Evolutionary conservation across 2,329 filamentous ascomycete species (phyloP).

Genomic region (Exophiala xenobiotica): DNA sequence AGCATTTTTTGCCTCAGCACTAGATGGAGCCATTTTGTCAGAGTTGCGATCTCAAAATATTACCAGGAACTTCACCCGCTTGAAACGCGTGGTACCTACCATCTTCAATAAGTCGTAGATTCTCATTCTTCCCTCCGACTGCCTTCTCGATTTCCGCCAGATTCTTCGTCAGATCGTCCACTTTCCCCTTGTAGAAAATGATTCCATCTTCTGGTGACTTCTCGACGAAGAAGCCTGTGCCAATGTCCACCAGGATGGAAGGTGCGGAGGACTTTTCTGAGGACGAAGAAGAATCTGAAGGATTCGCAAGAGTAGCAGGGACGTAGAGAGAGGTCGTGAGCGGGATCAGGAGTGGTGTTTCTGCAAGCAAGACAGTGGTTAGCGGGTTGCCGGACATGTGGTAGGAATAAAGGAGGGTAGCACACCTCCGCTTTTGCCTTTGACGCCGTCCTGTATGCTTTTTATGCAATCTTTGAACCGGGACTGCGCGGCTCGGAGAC

Average conservation of each 20-base stretch:
- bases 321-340: constrained; percentile 95
- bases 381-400: constrained; percentile 42
- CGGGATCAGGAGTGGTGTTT: constrained; percentile 72
- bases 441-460: constrained; percentile 65
- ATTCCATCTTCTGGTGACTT: constrained; percentile 67
- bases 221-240: constrained; percentile 91
- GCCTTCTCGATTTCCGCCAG: constrained; percentile 68
- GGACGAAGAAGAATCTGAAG: constrained; percentile 32
- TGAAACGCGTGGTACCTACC: constrained; percentile 52
- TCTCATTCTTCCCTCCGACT: constrained; percentile 74
- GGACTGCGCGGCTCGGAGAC: constrained; percentile 82
- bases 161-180: constrained; percentile 64
- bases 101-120: constrained; percentile 84
- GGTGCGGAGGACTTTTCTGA: constrained; percentile 38
- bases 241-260: constrained; percentile 84
- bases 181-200: constrained; percentile 67
- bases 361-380: constrained; percentile 26
- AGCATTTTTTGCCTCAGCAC: constrained; percentile 55
- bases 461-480: constrained; percentile 90
- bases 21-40: constrained; percentile 26
- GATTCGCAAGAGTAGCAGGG: constrained; percentile 71
- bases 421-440: constrained; percentile 27
- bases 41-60: too few relatives aligned
- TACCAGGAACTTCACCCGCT: too few relatives aligned
- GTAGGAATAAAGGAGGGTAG: too few relatives aligned